Percentiles rank a stretch among this genome's conserved stretches.
Evolutionary conservation across 306 rosid species (phyloP).

Genomic region (Acacia acuminata): DNA sequence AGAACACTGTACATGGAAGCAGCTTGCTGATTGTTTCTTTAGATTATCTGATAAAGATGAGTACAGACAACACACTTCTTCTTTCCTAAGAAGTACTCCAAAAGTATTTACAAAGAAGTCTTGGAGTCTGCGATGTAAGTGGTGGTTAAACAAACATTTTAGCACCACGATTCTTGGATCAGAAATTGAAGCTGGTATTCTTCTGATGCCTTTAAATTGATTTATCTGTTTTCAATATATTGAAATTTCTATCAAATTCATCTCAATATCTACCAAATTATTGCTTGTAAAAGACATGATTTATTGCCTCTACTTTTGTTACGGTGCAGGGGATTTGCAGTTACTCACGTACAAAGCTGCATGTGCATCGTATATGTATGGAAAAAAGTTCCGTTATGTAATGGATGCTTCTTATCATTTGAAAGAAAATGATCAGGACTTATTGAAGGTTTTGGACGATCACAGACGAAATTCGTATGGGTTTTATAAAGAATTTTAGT

Average conservation of each 20-base stretch:
- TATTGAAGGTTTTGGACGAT: slow-evolving; percentile 47
- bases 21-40: slow-evolving; percentile 61
- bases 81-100: slow-evolving; percentile 40
- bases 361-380: slow-evolving; percentile 71
- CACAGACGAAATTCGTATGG: slow-evolving; percentile 43
- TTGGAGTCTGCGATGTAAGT: slow-evolving; percentile 76
- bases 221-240: no score
- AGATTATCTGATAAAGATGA: slow-evolving; percentile 39
- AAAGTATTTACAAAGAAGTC: slow-evolving; percentile 50
- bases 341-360: slow-evolving; percentile 78
- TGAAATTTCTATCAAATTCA: background rate
- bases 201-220: background rate
- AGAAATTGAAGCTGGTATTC: slow-evolving; percentile 59
- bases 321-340: slow-evolving; percentile 65
- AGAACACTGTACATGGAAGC: slow-evolving; percentile 60
- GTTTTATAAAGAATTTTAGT: slow-evolving; percentile 30
- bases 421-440: slow-evolving; percentile 41
- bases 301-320: slow-evolving; percentile 8
- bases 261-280: background rate
- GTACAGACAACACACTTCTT: slow-evolving; percentile 18
- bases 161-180: slow-evolving; percentile 41
- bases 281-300: slow-evolving; percentile 6
- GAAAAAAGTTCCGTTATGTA: slow-evolving; percentile 44
- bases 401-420: slow-evolving; percentile 43
- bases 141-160: slow-evolving; percentile 77